Conservation (phyloP, 2,329 filamentous ascomycete species). For the Xenosphaeropsis pyriputrescens region DNA sequence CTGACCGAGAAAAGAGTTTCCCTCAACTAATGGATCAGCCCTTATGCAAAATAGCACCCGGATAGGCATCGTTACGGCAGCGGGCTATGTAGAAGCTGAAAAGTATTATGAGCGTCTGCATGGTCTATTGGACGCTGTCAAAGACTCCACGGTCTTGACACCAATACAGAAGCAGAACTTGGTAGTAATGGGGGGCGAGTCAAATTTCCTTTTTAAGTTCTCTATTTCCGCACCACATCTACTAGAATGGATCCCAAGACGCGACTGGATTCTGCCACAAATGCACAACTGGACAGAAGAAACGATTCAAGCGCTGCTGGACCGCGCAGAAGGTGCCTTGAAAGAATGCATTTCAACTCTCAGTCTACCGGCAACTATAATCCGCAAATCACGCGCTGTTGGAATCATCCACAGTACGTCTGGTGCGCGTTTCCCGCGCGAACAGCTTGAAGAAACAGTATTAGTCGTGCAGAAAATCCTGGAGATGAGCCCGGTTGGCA, state of each 20-base stretch:
- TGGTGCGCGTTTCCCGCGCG: constrained; percentile 59
- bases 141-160: constrained; percentile 40
- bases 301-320: constrained; percentile 68
- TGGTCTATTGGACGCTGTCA: constrained; percentile 72
- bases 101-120: constrained; percentile 79
- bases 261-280: constrained; percentile 61
- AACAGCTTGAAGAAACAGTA: constrained; percentile 91
- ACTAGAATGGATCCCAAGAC: constrained; percentile 50
- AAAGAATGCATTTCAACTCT: constrained; percentile 69
- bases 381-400: constrained; percentile 81
- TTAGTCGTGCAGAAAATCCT: constrained; percentile 86
- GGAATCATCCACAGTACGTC: constrained; percentile 56
- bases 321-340: constrained; percentile 76
- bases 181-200: constrained; percentile 88
- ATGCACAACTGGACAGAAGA: constrained; percentile 65
- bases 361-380: constrained; percentile 61
- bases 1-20: background rate
- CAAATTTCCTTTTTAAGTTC: constrained; percentile 87
- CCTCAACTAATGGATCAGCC: constrained; percentile 27
- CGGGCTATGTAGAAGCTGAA: constrained; percentile 79
- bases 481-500: constrained; percentile 60
- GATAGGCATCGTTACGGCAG: constrained; percentile 92
- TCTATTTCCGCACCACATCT: constrained; percentile 47
- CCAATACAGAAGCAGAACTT: constrained; percentile 59
- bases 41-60: constrained; percentile 67